Percentiles rank a stretch among this genome's conserved stretches.
Conservation (phyloP, 2,329 filamentous ascomycete genomes). For the Penicillium sp. region DNA sequence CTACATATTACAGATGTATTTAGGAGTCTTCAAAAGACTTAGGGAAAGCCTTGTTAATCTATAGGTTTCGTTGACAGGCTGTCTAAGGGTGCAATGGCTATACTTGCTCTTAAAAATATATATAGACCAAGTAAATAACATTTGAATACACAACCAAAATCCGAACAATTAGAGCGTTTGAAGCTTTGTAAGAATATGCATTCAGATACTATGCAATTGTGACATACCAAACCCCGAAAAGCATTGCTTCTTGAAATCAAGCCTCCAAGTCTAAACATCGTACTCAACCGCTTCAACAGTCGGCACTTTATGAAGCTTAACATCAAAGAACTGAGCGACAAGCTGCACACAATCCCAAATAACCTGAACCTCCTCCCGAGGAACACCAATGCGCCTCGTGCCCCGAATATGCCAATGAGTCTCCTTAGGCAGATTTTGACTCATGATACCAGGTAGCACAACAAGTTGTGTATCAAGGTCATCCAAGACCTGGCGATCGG, state of each 20-base stretch:
- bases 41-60: not conserved
- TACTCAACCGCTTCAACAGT: slow-evolving; percentile 34
- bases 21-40: not conserved
- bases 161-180: rapidly evolving
- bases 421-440: slow-evolving; percentile 44
- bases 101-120: not conserved
- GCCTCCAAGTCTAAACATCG: slow-evolving; percentile 26
- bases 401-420: slow-evolving; percentile 50
- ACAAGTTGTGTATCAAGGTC: slow-evolving; percentile 48
- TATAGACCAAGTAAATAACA: too few relatives aligned
- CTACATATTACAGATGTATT: not conserved
- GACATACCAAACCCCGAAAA: not conserved
- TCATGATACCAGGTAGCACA: slow-evolving; percentile 47
- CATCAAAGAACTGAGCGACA: slow-evolving; percentile 32
- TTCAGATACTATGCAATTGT: not conserved
- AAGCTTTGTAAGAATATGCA: not conserved
- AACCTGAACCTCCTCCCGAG: slow-evolving; percentile 43
- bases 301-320: slow-evolving; percentile 32
- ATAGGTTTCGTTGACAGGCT: not conserved
- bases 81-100: not conserved
- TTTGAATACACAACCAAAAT: not conserved
- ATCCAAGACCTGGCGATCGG: slow-evolving; percentile 43
- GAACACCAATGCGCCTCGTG: slow-evolving; percentile 41
- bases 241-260: not conserved
- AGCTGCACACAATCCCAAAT: slow-evolving; percentile 34